A percentile compares a stretch with the other conserved stretches of the same genome.
Conservation (phyloP, 2,329 filamentous ascomycete genomes). For the Arachnomyces sp. region DNA sequence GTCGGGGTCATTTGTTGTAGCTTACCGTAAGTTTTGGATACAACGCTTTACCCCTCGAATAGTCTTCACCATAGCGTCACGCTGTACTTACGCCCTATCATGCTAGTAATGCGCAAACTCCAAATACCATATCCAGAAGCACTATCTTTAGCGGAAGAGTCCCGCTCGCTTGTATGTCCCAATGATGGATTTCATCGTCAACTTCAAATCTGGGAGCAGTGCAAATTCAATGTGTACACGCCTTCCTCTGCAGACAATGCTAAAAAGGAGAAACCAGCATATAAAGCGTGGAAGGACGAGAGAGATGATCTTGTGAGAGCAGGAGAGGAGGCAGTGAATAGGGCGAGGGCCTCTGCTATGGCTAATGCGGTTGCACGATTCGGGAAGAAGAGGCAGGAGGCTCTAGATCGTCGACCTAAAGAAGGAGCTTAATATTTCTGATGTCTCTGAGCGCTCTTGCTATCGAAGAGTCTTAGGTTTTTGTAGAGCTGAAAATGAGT, state of each 20-base stretch:
- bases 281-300: conserved; percentile 7
- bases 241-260: not conserved
- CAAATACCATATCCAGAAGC: conserved; percentile 11
- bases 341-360: conserved; percentile 5
- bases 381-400: conserved; percentile 6
- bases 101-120: conserved; percentile 15
- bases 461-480: too few relatives aligned
- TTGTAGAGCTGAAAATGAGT: too few relatives aligned
- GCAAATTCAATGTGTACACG: conserved; percentile 4
- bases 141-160: conserved; percentile 12
- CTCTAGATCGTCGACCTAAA: too few relatives aligned
- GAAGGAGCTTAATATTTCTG: too few relatives aligned
- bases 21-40: conserved; percentile 14
- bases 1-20: conserved; percentile 15
- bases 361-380: conserved; percentile 5
- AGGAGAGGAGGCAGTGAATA: conserved; percentile 7
- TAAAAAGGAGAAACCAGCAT: conserved; percentile 6
- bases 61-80: too few relatives aligned
- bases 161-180: conserved; percentile 12
- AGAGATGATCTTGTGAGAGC: conserved; percentile 5
- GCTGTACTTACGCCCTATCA: not conserved
- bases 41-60: too few relatives aligned
- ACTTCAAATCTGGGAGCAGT: conserved; percentile 13
- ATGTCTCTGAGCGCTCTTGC: too few relatives aligned
- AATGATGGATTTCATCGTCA: conserved; percentile 16